Conservation (phyloP, 2,329 filamentous ascomycete genomes). For the Colletotrichum sp. region DNA sequence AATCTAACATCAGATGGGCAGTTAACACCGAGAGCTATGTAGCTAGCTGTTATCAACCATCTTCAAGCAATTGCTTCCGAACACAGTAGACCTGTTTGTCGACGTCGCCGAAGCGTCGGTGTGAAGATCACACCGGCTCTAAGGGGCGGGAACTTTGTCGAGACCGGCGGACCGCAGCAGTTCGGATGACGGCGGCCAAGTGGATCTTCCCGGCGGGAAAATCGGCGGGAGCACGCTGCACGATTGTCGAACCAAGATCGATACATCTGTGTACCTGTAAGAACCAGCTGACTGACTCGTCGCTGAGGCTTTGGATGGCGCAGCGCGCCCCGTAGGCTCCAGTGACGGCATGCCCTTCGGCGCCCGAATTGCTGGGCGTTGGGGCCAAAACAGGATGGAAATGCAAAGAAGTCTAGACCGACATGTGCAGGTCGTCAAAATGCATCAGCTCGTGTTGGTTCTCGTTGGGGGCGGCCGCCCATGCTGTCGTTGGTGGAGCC, state of each 20-base stretch:
- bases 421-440: not conserved
- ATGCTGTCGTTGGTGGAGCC: not conserved
- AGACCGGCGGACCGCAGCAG: not conserved
- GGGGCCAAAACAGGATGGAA: not conserved
- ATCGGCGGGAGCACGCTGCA: not conserved
- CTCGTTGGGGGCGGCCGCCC: not conserved
- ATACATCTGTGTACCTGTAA: not conserved
- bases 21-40: not conserved
- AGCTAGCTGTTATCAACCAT: not conserved
- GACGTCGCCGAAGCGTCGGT: not conserved
- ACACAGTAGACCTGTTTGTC: not conserved
- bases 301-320: not conserved
- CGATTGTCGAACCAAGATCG: not conserved
- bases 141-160: not conserved
- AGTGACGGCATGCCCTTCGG: not conserved
- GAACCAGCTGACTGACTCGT: not conserved
- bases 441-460: not conserved
- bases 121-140: not conserved
- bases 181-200: not conserved
- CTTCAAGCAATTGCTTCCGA: not conserved
- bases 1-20: not conserved
- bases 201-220: not conserved
- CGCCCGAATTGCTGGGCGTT: not conserved
- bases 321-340: not conserved
- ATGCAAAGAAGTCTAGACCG: not conserved